Percentiles rank a stretch among this genome's conserved stretches.
phyloP scores from a whole-genome alignment of 192 early-diverging fungal species.

The Glomus cerebriforme region DNA sequence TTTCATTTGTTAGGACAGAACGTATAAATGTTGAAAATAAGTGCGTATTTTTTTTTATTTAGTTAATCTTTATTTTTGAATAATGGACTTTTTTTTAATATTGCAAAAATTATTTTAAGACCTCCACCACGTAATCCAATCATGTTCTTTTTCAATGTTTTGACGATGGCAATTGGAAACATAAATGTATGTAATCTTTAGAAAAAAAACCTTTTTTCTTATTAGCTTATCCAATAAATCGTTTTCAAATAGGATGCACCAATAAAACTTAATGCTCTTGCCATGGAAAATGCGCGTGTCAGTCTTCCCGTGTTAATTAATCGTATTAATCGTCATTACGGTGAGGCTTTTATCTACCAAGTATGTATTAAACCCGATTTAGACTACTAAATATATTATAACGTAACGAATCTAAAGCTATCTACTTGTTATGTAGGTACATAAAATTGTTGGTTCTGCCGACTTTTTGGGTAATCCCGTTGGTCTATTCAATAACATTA shows the following conservation, averaged over 20 bases:
- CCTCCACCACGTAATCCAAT: conserved; percentile 50
- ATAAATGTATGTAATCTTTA: conserved; percentile 69
- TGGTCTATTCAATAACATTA: conserved; percentile 93
- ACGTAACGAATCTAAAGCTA: conserved; percentile 19
- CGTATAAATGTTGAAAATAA: conserved; percentile 64
- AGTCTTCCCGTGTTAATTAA: conserved; percentile 74
- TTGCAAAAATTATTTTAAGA: conserved; percentile 39
- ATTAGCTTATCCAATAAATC: background rate
- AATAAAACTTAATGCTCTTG: conserved; percentile 83
- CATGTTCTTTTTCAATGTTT: conserved; percentile 76
- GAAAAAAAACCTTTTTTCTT: too few relatives aligned
- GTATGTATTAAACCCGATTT: background rate
- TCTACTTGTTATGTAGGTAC: conserved; percentile 43
- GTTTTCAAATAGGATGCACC: conserved; percentile 70
- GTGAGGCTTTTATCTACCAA: conserved; percentile 87
- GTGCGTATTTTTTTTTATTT: conserved; percentile 35
- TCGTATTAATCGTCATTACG: conserved; percentile 83
- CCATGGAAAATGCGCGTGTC: conserved; percentile 86
- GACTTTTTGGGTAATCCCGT: conserved; percentile 98
- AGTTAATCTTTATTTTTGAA: background rate
- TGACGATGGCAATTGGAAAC: conserved; percentile 98
- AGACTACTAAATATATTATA: background rate
- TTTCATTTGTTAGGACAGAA: conserved; percentile 92
- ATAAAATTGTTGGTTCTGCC: conserved; percentile 90
- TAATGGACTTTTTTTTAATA: background rate